Base-by-base conservation (phyloP, 495 filamentous ascomycete genomes). In the Penicillium dipodomyicola region DNA sequence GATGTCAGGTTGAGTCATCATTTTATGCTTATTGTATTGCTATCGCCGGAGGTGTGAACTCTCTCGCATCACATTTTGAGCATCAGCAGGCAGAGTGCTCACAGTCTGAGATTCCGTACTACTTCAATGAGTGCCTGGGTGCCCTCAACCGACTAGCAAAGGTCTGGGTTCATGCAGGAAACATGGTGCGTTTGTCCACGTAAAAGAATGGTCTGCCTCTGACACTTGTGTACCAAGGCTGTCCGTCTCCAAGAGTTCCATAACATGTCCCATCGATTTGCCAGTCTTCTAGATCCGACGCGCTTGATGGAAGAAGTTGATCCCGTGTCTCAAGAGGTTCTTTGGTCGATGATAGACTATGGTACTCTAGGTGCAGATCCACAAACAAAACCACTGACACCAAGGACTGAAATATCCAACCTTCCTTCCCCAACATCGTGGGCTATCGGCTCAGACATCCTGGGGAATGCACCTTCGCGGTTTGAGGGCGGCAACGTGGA, bases 331-430 rank as follows among this genome's bases (percentile, higher is more conserved):
- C 51, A 61, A 20, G 57, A 58, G 9, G 49, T 54, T 4, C 37
- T 64, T 9, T 65, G 64, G 59, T 61, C 67, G 27, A 67, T 69
- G 67, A 54, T 67, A 35, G 67, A 69, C 33, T 69, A 69, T 54
- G 59, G 47, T 2, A 58, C 54, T 8, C 19, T 65, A 8, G 63
- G 63, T 17, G 47, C 63, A 12, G 56, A 56, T 39, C 53, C 54
- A 2, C 29, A 25, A 11, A 51, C 51, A 44, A 52, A 52, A 41
- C 56, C 57, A 10, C 54, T 55, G 11, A 22, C 39, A 4, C 15
- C 57, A 6, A 50, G 35, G 10, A n/a, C 59, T 8, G 23, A 32
- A 15, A 46, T 55, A 0, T 5, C 23, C 23, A 63, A 39, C 22
- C 29, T 68, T 3, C 54, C 62, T 2, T 65, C 62, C 9, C 57